Evolutionary conservation across 2,329 filamentous ascomycete genomes (phyloP), one percentile per base, ranked within the genome.

Genomic region (Zarea fungicola): DNA sequence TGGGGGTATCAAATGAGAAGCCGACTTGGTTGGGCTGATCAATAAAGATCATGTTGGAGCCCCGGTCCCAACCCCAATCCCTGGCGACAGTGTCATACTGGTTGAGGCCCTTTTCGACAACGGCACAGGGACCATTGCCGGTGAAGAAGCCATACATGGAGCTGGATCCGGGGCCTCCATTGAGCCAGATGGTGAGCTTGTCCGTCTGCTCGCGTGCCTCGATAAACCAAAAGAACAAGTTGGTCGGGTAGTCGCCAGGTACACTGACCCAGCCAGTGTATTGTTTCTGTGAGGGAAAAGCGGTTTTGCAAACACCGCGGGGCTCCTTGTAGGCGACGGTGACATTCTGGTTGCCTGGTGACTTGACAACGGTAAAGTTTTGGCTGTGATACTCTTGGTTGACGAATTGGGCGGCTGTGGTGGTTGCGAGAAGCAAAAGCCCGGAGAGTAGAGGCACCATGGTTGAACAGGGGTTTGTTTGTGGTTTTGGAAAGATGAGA

Each of bases 1-100:
- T 80, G 7, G 75, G 69, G 22, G 72, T 74, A 59, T 89, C 87
- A 60, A 80, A 83, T 2, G 83, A 86, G 55, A 85, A 83, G 22
- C 81, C 80, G 42, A 88, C 79, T 65, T 88, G 83, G 53, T 83
- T 83, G 21, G 83, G 83, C 77, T 89, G 75, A 58, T 78, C 75
- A 50, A 83, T 75, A 60, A 77, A 83, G 41, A 83, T 67, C 69
- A 75, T 73, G 51, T 75, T 75, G 50, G 71, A 73, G 43, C 66
- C 67, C 23, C 70, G 71, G 61, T 87, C 82, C 83, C 82, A 87
- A 14, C 81, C 80, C 77, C 80, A 86, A 60, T 80, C 72, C 44
- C 80, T 72, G 9, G 77, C 72, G 41, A 74, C 67, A 1, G 81
- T 85, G 13, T 74, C 74, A 50, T 80, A 77, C 35, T 68, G 67